These are phyloP conservation scores for Dioscorea dumetorum DNA, from an alignment of 106 monocot genomes.

Conservation along the genomic window DNA sequence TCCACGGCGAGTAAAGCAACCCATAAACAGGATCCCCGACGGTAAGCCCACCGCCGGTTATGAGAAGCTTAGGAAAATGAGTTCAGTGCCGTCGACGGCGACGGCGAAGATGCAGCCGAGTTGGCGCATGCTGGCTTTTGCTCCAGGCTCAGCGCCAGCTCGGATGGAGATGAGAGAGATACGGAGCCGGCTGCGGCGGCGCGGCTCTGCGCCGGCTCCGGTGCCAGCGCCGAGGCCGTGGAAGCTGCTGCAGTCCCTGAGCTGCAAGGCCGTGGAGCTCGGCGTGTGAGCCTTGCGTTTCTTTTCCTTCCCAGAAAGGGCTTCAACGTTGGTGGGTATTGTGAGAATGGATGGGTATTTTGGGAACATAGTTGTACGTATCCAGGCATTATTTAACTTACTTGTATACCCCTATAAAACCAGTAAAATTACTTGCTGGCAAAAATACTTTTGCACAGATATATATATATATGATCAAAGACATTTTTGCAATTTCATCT, in stretches of 20 bases:
- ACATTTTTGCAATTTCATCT: too few relatives aligned
- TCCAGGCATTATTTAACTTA: too few relatives aligned
- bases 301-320: not conserved
- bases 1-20: not conserved
- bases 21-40: not conserved
- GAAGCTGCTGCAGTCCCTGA: not conserved
- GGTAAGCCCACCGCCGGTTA: not conserved
- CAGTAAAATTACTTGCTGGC: too few relatives aligned
- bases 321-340: not conserved
- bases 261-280: slow-evolving; percentile 8
- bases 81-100: not conserved
- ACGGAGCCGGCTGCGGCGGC: slow-evolving; percentile 2
- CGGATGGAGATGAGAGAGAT: slow-evolving; percentile 10
- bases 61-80: not conserved
- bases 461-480: too few relatives aligned
- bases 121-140: slow-evolving; percentile 10
- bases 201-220: not conserved
- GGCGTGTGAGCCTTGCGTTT: not conserved
- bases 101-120: not conserved
- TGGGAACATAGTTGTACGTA: too few relatives aligned
- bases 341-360: too few relatives aligned
- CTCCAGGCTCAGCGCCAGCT: slow-evolving; percentile 5
- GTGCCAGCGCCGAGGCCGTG: not conserved
- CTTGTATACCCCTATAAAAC: too few relatives aligned
- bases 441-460: too few relatives aligned